Evolutionary conservation across 306 rosid species (phyloP).

Genomic region (Leucaena leucocephala): DNA sequence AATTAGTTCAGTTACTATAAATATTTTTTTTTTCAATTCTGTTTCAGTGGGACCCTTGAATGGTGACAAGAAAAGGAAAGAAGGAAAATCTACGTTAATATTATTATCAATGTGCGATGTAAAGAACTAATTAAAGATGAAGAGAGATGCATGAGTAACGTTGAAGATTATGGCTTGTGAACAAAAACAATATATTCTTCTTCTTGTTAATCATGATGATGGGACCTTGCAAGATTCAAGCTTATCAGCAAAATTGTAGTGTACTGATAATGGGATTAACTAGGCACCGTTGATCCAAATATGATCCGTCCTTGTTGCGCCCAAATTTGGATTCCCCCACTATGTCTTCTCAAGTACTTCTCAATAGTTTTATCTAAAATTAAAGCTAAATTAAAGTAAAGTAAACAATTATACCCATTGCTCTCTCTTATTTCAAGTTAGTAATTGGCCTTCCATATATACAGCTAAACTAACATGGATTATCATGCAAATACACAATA

Average conservation of each 20-base stretch:
- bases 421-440: neutral
- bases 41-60: slow-evolving; percentile 12
- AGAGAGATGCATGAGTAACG: neutral
- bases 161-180: slow-evolving; percentile 9
- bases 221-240: neutral
- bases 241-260: neutral
- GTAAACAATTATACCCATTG: neutral
- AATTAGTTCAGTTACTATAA: neutral
- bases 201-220: neutral
- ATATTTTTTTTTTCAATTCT: neutral
- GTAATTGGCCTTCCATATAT: neutral
- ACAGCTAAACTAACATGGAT: neutral
- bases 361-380: neutral
- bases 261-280: neutral
- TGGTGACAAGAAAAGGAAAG: slow-evolving; percentile 2
- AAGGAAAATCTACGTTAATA: neutral
- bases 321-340: neutral
- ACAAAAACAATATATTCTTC: neutral
- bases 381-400: neutral
- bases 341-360: neutral
- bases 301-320: neutral
- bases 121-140: neutral
- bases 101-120: neutral
- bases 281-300: neutral
- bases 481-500: too few species aligned